These are phyloP conservation scores for Cladosporium phlei DNA, from an alignment of 2,329 filamentous ascomycete species.

Conservation along the genomic window DNA sequence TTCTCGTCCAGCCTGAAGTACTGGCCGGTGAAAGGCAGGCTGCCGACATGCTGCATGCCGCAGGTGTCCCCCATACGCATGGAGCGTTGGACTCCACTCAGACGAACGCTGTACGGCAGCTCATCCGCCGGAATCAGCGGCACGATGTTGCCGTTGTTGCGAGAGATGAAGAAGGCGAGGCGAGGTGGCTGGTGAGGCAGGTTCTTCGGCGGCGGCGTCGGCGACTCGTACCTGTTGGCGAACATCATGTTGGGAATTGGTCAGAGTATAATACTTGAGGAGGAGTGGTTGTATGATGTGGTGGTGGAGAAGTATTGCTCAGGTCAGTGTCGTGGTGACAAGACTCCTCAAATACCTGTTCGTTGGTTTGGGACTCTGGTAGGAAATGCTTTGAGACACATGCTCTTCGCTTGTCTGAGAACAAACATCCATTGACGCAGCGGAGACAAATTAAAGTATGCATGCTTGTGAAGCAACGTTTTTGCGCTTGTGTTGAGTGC, in stretches of 20 bases:
- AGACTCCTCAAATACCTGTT: too few relatives aligned
- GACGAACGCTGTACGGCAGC: constrained; percentile 35
- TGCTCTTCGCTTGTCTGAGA: too few relatives aligned
- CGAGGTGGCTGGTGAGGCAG: not conserved
- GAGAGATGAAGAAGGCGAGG: constrained; percentile 26
- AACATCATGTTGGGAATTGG: not conserved
- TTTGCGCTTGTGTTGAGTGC: too few relatives aligned
- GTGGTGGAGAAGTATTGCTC: too few relatives aligned
- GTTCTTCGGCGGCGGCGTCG: not conserved
- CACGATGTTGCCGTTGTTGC: constrained; percentile 32
- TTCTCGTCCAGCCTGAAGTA: constrained; percentile 23
- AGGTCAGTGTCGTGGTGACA: too few relatives aligned
- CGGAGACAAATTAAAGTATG: too few relatives aligned
- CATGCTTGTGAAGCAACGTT: too few relatives aligned
- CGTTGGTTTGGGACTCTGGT: too few relatives aligned
- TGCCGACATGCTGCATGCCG: constrained; percentile 30
- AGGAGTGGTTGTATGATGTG: too few relatives aligned
- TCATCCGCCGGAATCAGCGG: constrained; percentile 42
- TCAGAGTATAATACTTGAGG: too few relatives aligned
- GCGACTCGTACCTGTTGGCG: not conserved
- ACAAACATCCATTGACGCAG: too few relatives aligned
- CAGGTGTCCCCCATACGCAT: constrained; percentile 29
- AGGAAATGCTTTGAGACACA: too few relatives aligned
- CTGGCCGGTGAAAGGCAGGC: constrained; percentile 21
- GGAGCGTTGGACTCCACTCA: constrained; percentile 34